Evolutionary conservation across 2,329 filamentous ascomycete genomes (phyloP), one percentile per base, ranked within the genome.

Genomic region (Conoideocrella luteorostrata): DNA sequence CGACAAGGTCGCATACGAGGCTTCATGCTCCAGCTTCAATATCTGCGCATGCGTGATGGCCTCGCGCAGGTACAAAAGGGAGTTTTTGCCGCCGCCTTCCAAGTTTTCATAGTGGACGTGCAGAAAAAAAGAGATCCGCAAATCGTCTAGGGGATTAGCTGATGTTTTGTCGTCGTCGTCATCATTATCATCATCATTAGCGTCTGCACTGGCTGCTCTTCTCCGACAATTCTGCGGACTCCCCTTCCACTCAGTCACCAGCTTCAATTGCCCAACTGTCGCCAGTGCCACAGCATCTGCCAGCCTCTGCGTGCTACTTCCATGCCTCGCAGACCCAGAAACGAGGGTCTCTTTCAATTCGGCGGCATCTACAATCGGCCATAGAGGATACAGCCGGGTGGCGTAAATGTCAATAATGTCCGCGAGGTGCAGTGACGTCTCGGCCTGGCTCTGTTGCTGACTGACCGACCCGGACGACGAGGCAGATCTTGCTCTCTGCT

Each of bases 61-160:
- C 47, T 75, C 72, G 5, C 72, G 62, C 6, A 76, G 51, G 48
- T 71, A 71, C 7, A 75, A 51, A 6, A 74, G 56, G 2, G 71
- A 74, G 40, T 68, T 67, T 2, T 60, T 62, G 1, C 71, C 69
- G 3, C 72, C 72, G 0, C 69, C 61, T 9, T 60, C 50, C 45
- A 67, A 63, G 42, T 75, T 75, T 51, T 75, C 72, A 48, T 74
- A 65, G 41, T 72, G 74, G 10, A 74, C 67, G 50, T 75, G 72
- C 15, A 75, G 55, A 38, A 75, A 76, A 49, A 75, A 76, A 0
- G 70, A 68, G 2, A 67, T 68, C 4, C 70, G 62, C 4, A 76
- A 49, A 26, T 58, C 60, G 39, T 71, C 63, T 17, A 75, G 56
- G 13, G 60, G 64, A 29, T 60, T 53, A 12, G 17, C 17, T 7